Conservation (phyloP, 805 yeast genomes). For the Starmerella floris region DNA sequence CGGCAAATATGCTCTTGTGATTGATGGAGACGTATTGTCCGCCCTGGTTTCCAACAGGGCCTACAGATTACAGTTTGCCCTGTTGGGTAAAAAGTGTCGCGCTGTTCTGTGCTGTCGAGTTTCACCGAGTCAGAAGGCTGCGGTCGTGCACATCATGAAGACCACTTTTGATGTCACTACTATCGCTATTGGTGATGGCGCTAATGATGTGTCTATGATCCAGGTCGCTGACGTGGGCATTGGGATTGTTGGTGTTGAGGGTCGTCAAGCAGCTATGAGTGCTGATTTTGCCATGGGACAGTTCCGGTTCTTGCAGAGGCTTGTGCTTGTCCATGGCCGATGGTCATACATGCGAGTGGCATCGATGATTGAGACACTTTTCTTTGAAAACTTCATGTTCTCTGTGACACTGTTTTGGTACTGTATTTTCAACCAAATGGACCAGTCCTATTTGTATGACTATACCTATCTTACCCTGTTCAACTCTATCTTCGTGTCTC, state of each 20-base stretch:
- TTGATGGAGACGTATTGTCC: constrained; percentile 56
- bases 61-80: constrained; percentile 41
- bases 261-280: constrained; percentile 77
- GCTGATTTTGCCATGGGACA: constrained; percentile 76
- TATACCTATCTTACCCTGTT: constrained; percentile 66
- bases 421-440: constrained; percentile 54
- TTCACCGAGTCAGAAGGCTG: constrained; percentile 73
- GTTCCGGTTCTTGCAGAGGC: constrained; percentile 50
- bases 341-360: constrained; percentile 67
- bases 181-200: constrained; percentile 74
- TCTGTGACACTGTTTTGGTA: constrained; percentile 67
- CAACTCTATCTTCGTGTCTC: constrained; percentile 67
- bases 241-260: constrained; percentile 81
- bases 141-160: constrained; percentile 55
- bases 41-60: constrained; percentile 31
- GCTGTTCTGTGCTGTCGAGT: constrained; percentile 77
- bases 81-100: constrained; percentile 61
- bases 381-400: constrained; percentile 63
- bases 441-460: constrained; percentile 65
- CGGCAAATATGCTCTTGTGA: constrained; percentile 44
- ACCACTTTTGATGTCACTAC: constrained; percentile 57
- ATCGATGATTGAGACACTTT: constrained; percentile 67
- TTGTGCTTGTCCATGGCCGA: constrained; percentile 67
- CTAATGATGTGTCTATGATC: constrained; percentile 79
- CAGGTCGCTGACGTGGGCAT: constrained; percentile 77